A percentile compares a stretch with the other conserved stretches of the same genome.
Evolutionary conservation across 495 filamentous ascomycete species (phyloP).

Genomic region (Thermothielavioides terrestris): DNA sequence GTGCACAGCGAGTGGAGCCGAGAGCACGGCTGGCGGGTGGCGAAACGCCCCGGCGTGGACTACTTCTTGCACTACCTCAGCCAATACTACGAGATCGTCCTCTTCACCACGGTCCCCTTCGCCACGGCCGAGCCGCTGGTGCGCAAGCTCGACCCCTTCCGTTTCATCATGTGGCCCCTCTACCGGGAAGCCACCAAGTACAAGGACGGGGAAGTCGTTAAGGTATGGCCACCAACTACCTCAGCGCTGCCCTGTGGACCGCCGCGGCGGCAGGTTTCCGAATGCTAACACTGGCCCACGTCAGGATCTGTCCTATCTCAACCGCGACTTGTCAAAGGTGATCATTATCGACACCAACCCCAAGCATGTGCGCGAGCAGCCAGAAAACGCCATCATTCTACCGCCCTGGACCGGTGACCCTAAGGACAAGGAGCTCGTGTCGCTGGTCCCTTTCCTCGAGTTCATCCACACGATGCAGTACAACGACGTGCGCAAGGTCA

Average conservation of each 20-base stretch:
- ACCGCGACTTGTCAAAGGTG: conserved; percentile 87
- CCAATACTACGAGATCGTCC: conserved; percentile 94
- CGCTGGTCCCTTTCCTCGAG: conserved; percentile 89
- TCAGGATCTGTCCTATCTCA: conserved; percentile 93
- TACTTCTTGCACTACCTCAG: conserved; percentile 95
- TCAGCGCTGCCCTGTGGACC: too few species aligned
- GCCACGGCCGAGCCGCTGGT: conserved; percentile 78
- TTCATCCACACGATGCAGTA: conserved; percentile 91
- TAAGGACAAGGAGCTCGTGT: conserved; percentile 74
- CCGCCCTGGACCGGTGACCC: conserved; percentile 80
- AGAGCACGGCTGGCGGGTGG: conserved; percentile 90
- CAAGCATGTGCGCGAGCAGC: conserved; percentile 72
- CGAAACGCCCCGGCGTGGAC: conserved; percentile 90
- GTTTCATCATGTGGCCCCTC: conserved; percentile 89
- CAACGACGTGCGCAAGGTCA: conserved; percentile 69
- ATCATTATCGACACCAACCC: conserved; percentile 84
- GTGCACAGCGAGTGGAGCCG: conserved; percentile 90
- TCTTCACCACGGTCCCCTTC: conserved; percentile 82
- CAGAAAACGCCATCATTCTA: conserved; percentile 87
- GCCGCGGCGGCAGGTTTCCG: background rate
- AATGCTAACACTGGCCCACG: conserved; percentile 4
- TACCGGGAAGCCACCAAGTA: conserved; percentile 93
- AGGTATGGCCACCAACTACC: conserved; percentile 62
- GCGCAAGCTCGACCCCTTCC: conserved; percentile 91
- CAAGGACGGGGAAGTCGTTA: conserved; percentile 90